phyloP scores from a whole-genome alignment of 805 yeast genomes.

The Teunomyces gatunensis region DNA sequence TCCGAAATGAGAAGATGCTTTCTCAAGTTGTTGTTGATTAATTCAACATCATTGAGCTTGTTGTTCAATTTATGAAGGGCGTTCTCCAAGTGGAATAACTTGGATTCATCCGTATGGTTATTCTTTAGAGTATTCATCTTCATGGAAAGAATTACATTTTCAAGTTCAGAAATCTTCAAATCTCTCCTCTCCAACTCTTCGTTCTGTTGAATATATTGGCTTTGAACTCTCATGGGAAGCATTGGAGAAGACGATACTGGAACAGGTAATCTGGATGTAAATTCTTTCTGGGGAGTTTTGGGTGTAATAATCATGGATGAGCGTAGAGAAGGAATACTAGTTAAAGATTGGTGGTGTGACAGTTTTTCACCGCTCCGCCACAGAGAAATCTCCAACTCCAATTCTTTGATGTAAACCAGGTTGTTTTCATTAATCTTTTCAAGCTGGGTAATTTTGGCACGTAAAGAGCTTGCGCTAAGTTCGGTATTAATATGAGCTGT shows the following conservation, averaged over 20 bases:
- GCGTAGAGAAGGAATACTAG: slow-evolving; percentile 7
- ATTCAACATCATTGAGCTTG: slow-evolving; percentile 60
- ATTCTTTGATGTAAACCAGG: slow-evolving; percentile 31
- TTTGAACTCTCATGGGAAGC: not conserved
- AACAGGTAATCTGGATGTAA: slow-evolving; percentile 10
- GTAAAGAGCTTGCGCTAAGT: slow-evolving; percentile 48
- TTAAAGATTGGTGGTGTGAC: slow-evolving; percentile 4
- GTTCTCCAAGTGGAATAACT: slow-evolving; percentile 52
- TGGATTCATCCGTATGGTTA: slow-evolving; percentile 44
- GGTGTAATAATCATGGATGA: slow-evolving; percentile 9
- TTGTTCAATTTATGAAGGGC: slow-evolving; percentile 55
- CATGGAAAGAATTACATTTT: slow-evolving; percentile 25
- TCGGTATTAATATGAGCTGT: slow-evolving; percentile 63
- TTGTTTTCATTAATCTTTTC: slow-evolving; percentile 31
- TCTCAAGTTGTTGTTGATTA: slow-evolving; percentile 55
- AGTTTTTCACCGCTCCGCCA: slow-evolving; percentile 33
- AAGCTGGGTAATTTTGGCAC: slow-evolving; percentile 35
- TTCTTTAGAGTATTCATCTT: slow-evolving; percentile 28
- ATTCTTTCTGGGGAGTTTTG: slow-evolving; percentile 13
- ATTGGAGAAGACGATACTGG: slow-evolving; percentile 10
- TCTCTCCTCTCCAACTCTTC: slow-evolving; percentile 29
- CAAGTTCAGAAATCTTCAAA: slow-evolving; percentile 28
- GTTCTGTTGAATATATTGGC: slow-evolving; percentile 5
- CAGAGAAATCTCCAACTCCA: slow-evolving; percentile 40
- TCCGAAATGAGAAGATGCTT: slow-evolving; percentile 56